phyloP scores from a whole-genome alignment of 345 rosid species.

The Salix caprea region DNA sequence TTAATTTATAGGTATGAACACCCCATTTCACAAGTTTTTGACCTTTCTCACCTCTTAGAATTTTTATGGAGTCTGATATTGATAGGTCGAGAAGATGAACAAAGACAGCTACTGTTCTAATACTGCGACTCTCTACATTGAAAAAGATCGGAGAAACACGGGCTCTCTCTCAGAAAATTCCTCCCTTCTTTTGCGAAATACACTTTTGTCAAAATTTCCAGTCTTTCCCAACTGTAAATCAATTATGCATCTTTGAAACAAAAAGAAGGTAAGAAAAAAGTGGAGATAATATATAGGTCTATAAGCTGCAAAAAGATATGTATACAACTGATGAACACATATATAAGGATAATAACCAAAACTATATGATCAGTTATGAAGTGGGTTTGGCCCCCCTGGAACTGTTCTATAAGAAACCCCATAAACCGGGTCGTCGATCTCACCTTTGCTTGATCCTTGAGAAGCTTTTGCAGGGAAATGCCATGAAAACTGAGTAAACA shows the following conservation, averaged over 20 bases:
- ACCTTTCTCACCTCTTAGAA: not conserved
- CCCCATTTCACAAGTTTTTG: not conserved
- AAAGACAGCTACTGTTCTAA: too few species aligned
- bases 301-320: conserved; percentile 27
- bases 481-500: conserved; percentile 8
- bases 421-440: conserved; percentile 21
- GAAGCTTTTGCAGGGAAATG: conserved; percentile 29
- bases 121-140: too few species aligned
- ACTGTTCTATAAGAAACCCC: conserved; percentile 41
- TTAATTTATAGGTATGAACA: not conserved
- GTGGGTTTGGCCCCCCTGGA: conserved; percentile 59
- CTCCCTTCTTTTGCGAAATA: not conserved
- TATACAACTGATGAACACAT: not conserved
- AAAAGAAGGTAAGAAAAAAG: not conserved
- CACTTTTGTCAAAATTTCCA: not conserved
- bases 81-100: too few species aligned
- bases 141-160: too few species aligned
- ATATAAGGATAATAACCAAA: not conserved
- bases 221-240: conserved; percentile 8
- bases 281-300: not conserved
- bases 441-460: conserved; percentile 9
- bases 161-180: not conserved
- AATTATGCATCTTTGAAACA: conserved; percentile 22
- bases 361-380: conserved; percentile 39
- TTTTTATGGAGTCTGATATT: not conserved